Base-by-base conservation (phyloP, 108 stramenopile genomes). In the Cyclotella kingstonii region DNA sequence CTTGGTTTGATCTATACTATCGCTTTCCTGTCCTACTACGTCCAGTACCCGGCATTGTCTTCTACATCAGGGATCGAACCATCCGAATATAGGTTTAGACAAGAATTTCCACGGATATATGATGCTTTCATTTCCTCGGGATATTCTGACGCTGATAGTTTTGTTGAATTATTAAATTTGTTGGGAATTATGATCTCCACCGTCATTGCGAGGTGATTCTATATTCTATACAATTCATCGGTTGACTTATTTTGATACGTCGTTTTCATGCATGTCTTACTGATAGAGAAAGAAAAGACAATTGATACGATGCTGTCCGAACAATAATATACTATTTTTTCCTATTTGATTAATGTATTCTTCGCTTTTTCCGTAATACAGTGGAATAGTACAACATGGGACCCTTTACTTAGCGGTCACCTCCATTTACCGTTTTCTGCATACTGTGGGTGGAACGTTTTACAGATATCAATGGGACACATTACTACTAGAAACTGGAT, bases 401-500 rank as follows among this genome's bases (percentile, higher is more conserved):
- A 22, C 51, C 15, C 35, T 73, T 6, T 66, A 72, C 50, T 41
- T 67, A 18, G 22, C 54, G 8, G 12, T 79, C 15, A 66, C 73
- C 8, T 49, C 63, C 17, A 59, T 79, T 19, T 80, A 78, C 54
- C 56, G 36, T 33, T 49, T 81, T 15, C 25, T 80, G 28, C 60
- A 69, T 3, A 36, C 50, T 18, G 29, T 58, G 9, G 78, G 80
- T n/a, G 70, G 73, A 1, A 43, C 56, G 0, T 87, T 89, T 48
- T 84, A 86, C 38, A 54, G 60, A 15, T 93, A 89, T 70, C 91
- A 93, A 78, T 93, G 91, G 91, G 91, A 93, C 41, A 78, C 70
- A 8, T 49, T 93, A 14, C 70, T 93, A 9, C 15, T 84, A 0
- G 91, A 93, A 60, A 52, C 67, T n/a, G 81, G 80, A 9, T 70